Percentiles rank a stretch among this genome's conserved stretches.
Evolutionary conservation across 805 yeast genomes (phyloP).

Genomic region (Candida awuae): DNA sequence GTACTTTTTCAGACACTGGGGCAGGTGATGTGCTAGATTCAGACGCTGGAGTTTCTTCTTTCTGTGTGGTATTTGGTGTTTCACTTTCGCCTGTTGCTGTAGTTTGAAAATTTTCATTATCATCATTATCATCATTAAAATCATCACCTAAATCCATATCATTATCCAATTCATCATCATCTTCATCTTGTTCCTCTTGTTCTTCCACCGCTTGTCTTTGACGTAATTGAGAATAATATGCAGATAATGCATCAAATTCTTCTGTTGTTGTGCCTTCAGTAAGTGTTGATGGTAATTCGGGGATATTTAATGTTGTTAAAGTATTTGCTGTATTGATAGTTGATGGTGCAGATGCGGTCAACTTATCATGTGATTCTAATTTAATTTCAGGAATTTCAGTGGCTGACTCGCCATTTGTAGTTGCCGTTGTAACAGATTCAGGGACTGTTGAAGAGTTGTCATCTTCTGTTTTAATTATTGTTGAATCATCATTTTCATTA

Average conservation of each 20-base stretch:
- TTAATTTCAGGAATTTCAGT: not conserved
- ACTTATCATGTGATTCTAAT: not conserved
- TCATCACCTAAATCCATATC: slow-evolving; percentile 2
- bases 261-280: slow-evolving; percentile 37
- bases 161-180: slow-evolving; percentile 9
- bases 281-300: not conserved
- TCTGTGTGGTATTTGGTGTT: not conserved
- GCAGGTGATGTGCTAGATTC: no score
- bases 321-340: not conserved
- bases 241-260: slow-evolving; percentile 64
- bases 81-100: not conserved
- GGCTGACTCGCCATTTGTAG: not conserved
- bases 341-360: not conserved
- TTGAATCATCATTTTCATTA: not conserved
- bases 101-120: not conserved
- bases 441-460: not conserved
- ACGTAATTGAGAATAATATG: slow-evolving; percentile 70
- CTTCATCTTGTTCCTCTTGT: slow-evolving; percentile 43
- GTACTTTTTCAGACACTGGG: not conserved
- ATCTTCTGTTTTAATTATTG: slow-evolving; percentile 1
- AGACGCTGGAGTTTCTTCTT: no score
- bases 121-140: slow-evolving; percentile 3
- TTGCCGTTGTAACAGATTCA: not conserved
- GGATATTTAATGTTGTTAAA: not conserved
- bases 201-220: slow-evolving; percentile 58